Percentiles rank a stretch among this genome's conserved stretches.
These are phyloP conservation scores for Actinidia chinensis DNA, from an alignment of 179 eudicot genomes.

Conservation along the genomic window DNA sequence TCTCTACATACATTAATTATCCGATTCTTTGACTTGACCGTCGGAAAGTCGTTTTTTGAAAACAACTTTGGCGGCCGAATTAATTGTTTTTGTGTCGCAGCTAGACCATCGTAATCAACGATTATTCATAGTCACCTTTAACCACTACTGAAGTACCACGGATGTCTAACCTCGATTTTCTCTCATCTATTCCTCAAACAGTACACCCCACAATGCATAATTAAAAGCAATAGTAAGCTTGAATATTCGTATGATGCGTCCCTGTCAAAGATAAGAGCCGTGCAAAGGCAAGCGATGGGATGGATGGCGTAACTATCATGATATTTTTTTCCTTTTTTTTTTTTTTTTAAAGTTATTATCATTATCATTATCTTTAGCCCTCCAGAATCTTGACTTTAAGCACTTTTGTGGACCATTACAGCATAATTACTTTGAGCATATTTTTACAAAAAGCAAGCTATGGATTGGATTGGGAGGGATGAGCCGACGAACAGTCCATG, in stretches of 20 bases:
- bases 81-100: too few species aligned
- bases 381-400: conserved; percentile 19
- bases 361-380: neutral
- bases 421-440: conserved; percentile 16
- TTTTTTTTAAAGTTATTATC: too few species aligned
- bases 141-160: too few species aligned
- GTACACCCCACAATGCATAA: neutral
- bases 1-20: too few species aligned
- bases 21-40: too few species aligned
- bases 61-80: too few species aligned
- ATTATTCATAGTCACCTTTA: too few species aligned
- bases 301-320: neutral
- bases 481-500: neutral
- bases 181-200: too few species aligned
- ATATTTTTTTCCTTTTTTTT: neutral
- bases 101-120: too few species aligned
- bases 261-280: conserved; percentile 19
- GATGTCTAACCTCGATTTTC: too few species aligned
- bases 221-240: neutral
- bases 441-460: conserved; percentile 4
- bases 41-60: too few species aligned
- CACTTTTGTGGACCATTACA: conserved; percentile 19
- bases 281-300: conserved; percentile 23
- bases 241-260: conserved; percentile 4
- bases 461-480: neutral